These are phyloP conservation scores for Xylaria curta DNA, from an alignment of 495 filamentous ascomycete species.

Conservation along the genomic window DNA sequence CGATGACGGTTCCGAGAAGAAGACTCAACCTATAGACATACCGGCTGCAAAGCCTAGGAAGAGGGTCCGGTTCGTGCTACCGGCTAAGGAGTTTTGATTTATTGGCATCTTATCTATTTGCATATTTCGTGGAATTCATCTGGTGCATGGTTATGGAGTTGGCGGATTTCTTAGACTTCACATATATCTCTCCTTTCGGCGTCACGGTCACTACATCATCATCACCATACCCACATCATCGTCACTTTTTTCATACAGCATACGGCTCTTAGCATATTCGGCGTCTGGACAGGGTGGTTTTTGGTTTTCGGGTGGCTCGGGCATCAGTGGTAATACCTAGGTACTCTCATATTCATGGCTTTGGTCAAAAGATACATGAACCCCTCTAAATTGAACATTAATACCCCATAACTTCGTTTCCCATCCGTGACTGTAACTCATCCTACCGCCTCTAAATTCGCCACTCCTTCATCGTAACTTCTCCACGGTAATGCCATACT, in stretches of 20 bases:
- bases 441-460: background rate
- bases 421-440: background rate
- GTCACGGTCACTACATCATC: constrained; percentile 18
- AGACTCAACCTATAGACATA: constrained; percentile 46
- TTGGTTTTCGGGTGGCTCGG: background rate
- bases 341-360: constrained; percentile 1
- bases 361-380: constrained; percentile 2
- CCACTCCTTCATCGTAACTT: background rate
- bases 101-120: background rate
- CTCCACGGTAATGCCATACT: background rate
- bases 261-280: constrained; percentile 12
- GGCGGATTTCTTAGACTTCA: background rate
- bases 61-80: constrained; percentile 57
- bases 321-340: constrained; percentile 13
- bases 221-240: constrained; percentile 12
- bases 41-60: constrained; percentile 54
- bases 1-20: constrained; percentile 31
- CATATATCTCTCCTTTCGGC: background rate
- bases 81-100: constrained; percentile 42
- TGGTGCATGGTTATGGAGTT: constrained; percentile 24
- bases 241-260: constrained; percentile 4
- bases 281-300: constrained; percentile 7
- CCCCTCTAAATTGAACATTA: background rate
- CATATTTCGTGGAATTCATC: constrained; percentile 2
- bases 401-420: background rate